Evolutionary conservation across 2,329 filamentous ascomycete species (phyloP), one percentile per base, ranked within the genome.

Genomic region (Talaromyces sp.): DNA sequence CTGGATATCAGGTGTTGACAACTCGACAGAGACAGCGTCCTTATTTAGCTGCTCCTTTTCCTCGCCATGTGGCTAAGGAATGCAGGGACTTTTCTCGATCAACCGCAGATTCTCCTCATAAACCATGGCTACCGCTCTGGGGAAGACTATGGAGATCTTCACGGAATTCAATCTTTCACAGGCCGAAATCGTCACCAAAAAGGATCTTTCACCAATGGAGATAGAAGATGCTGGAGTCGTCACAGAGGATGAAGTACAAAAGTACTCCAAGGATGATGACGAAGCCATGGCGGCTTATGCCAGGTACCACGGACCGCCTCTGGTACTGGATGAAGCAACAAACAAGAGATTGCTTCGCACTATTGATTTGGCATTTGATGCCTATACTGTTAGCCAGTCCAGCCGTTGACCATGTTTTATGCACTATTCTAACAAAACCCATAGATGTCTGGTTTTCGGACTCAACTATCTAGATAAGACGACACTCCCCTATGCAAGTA

Each of bases 341-440:
- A 86, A 84, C 68, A 83, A 80, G 69, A 76, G 83, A 29, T 72
- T 89, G 31, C 72, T 88, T 17, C 75, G 81, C 29, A 83, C 79
- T 67, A 87, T 89, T 67, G 86, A 89, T 72, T 82, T n/a, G 78
- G 80, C 83, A 85, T 70, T 72, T 86, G 61, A 83, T 86, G 59
- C 80, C 84, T 83, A 1, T 45, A 6, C 10, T 19, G 40, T 45
- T 7, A 45, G 40, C 19, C 1, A 10, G 4, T 8, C 19, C 3
- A 8, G 40, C 11, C 11, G 7, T 5, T 11, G 34, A 36, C 40
- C 40, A 19, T 2, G 19, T 19, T 19, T n/a, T 19, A n/a, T 36
- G 11, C 5, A 36, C 6, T 2, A 36, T 36, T 8, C 3, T 36
- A 36, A 36, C 34, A 8, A 4, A 36, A 4, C 34, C 34, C 34